Conservation (phyloP, 768 basidiomycete species). For the Serendipita sp. region DNA sequence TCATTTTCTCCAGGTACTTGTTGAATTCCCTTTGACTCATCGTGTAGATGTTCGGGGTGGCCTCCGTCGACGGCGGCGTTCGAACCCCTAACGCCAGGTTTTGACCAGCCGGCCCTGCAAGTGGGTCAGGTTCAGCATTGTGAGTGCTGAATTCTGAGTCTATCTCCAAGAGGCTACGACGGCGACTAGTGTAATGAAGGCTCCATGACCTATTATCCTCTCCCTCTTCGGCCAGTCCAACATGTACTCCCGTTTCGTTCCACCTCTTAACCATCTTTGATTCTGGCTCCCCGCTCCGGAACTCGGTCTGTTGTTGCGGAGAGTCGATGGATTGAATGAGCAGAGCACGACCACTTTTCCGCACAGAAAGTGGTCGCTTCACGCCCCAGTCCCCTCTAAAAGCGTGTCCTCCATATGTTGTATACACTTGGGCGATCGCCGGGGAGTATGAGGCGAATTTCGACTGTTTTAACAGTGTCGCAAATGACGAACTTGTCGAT, state of each 20-base stretch:
- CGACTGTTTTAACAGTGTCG: slow-evolving; percentile 61
- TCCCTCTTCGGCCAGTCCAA: slow-evolving; percentile 18
- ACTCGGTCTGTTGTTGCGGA: slow-evolving; percentile 59
- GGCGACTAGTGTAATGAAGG: slow-evolving; percentile 23
- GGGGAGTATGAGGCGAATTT: slow-evolving; percentile 73
- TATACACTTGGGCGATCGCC: slow-evolving; percentile 60
- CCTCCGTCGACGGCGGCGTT: neutral
- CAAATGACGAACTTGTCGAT: slow-evolving; percentile 40
- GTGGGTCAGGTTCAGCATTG: neutral
- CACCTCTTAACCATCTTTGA: slow-evolving; percentile 52
- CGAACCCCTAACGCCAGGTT: neutral
- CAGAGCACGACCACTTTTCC: slow-evolving; percentile 41
- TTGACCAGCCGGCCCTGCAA: neutral
- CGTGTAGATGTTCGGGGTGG: slow-evolving; percentile 37
- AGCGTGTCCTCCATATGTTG: slow-evolving; percentile 49
- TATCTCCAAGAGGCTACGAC: slow-evolving; percentile 22
- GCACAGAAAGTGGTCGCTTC: slow-evolving; percentile 54
- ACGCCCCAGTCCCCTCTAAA: slow-evolving; percentile 73
- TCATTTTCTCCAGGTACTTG: slow-evolving; percentile 42
- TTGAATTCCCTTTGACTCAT: slow-evolving; percentile 48
- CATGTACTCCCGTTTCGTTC: slow-evolving; percentile 41
- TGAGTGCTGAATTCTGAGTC: slow-evolving; percentile 32
- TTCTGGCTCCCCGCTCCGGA: slow-evolving; percentile 50
- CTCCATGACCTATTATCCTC: slow-evolving; percentile 21
- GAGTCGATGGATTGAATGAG: slow-evolving; percentile 56